Percentiles rank a stretch among this genome's conserved stretches.
Evolutionary conservation across 2,329 filamentous ascomycete genomes (phyloP).

Genomic region (Cladorrhinum sp.): DNA sequence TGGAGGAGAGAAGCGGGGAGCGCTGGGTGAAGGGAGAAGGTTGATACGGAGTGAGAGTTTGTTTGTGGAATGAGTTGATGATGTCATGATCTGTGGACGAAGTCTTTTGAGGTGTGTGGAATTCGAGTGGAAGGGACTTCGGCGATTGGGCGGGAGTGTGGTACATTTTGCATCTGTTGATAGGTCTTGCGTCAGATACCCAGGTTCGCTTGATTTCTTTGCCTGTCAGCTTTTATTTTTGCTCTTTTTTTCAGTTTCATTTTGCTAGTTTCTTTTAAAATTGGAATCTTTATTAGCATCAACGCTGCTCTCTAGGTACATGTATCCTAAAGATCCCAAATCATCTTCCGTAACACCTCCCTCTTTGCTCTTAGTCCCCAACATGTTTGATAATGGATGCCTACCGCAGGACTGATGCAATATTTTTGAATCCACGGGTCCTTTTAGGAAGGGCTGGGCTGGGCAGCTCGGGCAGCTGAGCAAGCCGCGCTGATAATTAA

Average conservation of each 20-base stretch:
- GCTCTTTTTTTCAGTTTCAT: not conserved
- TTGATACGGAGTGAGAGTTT: not conserved
- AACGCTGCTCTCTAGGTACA: too few relatives aligned
- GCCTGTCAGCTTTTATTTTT: not conserved
- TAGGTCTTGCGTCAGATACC: not conserved
- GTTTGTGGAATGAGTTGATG: not conserved
- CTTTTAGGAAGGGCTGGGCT: too few relatives aligned
- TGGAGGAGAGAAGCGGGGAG: not conserved
- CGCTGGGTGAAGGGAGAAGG: not conserved
- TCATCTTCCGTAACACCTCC: not conserved
- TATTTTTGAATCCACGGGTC: too few relatives aligned
- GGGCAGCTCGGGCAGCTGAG: too few relatives aligned
- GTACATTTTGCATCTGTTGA: not conserved
- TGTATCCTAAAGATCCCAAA: not conserved
- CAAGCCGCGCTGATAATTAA: too few relatives aligned
- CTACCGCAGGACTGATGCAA: too few relatives aligned
- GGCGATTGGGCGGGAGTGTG: not conserved
- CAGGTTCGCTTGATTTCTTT: not conserved
- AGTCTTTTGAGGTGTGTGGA: not conserved
- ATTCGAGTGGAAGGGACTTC: not conserved
- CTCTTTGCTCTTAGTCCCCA: not conserved
- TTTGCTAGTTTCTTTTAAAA: not conserved
- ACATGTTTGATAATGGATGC: too few relatives aligned
- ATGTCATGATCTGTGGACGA: not conserved
- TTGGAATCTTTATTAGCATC: not conserved